These are phyloP conservation scores for Moesziomyces globuligerus DNA, from an alignment of 1,284 basidiomycete genomes.

Conservation along the genomic window DNA sequence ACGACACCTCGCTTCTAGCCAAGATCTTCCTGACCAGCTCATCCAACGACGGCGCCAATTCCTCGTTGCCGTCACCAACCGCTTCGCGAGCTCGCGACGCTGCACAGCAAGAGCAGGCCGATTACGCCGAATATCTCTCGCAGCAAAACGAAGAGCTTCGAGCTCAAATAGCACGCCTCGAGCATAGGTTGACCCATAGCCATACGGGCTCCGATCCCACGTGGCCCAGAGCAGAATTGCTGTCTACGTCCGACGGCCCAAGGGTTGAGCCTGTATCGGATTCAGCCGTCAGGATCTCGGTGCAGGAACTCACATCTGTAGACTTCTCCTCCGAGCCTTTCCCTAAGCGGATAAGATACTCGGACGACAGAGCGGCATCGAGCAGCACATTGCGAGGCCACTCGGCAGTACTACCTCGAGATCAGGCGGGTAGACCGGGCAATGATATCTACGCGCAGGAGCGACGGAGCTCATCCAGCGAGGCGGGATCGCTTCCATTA, in stretches of 20 bases:
- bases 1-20: slow-evolving; percentile 28
- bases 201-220: background rate
- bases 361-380: background rate
- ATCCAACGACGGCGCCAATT: slow-evolving; percentile 2
- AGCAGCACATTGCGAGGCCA: background rate
- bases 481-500: background rate
- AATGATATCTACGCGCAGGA: background rate
- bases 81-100: background rate
- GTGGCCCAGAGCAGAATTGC: background rate
- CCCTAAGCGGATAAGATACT: background rate
- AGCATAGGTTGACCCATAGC: slow-evolving; percentile 1
- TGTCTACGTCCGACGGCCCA: background rate
- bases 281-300: background rate
- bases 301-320: background rate
- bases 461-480: background rate
- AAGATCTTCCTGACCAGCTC: slow-evolving; percentile 29
- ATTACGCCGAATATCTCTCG: background rate
- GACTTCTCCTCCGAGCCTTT: background rate
- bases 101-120: background rate
- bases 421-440: background rate
- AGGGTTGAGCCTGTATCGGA: background rate
- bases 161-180: slow-evolving; percentile 14
- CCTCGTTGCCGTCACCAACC: slow-evolving; percentile 2
- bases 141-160: slow-evolving; percentile 22
- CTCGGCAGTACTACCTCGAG: background rate